phyloP scores from a whole-genome alignment of 371 early-diverging fungal species.

The Mortierella sp. region DNA sequence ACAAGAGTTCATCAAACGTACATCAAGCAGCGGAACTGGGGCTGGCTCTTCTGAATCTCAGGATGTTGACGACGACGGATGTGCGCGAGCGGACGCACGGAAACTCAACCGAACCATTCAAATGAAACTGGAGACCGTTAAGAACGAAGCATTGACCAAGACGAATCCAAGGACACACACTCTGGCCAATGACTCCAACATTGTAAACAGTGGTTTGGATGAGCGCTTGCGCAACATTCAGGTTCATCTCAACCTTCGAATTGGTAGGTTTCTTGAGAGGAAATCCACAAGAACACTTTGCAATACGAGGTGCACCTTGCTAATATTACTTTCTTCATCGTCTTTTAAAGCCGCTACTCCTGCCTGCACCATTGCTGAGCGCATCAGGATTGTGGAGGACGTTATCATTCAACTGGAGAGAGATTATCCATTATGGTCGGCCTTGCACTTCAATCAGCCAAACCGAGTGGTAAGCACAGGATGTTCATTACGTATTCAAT shows the following conservation, averaged over 20 bases:
- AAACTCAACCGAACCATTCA: slow-evolving; percentile 83
- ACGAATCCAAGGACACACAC: slow-evolving; percentile 62
- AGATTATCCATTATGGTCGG: slow-evolving; percentile 78
- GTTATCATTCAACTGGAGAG: slow-evolving; percentile 74
- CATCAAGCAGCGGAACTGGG: neutral
- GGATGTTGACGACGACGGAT: slow-evolving; percentile 45
- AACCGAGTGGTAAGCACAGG: slow-evolving; percentile 54
- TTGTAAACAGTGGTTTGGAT: slow-evolving; percentile 49
- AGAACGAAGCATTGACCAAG: slow-evolving; percentile 80
- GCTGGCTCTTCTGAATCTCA: slow-evolving; percentile 9
- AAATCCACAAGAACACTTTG: neutral
- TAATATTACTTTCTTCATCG: slow-evolving; percentile 1
- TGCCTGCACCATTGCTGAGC: slow-evolving; percentile 56
- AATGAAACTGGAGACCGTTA: slow-evolving; percentile 83
- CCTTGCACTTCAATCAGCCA: slow-evolving; percentile 76
- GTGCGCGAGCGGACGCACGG: slow-evolving; percentile 78
- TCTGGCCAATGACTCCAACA: slow-evolving; percentile 23
- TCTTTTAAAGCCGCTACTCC: slow-evolving; percentile 43
- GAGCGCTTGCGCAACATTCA: slow-evolving; percentile 71
- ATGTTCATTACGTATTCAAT: neutral
- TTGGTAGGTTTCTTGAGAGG: slow-evolving; percentile 53
- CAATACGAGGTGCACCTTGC: neutral
- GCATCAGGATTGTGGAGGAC: slow-evolving; percentile 76
- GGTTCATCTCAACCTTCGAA: slow-evolving; percentile 72
- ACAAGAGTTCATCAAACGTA: slow-evolving; percentile 65